Base-by-base conservation (phyloP, 2,329 filamentous ascomycete genomes). In the Trichoderma koningiopsis region DNA sequence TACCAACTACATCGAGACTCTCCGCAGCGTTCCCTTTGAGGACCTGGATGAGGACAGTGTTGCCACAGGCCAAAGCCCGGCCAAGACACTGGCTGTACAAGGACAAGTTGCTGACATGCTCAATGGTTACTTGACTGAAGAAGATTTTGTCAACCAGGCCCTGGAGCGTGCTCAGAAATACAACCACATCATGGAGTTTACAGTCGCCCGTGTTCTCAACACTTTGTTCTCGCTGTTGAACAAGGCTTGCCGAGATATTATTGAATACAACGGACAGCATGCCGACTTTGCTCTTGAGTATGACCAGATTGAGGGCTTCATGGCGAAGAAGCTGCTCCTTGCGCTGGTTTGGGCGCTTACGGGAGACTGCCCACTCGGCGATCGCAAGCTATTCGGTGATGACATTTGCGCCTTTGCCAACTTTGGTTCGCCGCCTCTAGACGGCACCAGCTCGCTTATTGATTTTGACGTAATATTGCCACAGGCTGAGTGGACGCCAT, bases 151-250 rank as follows among this genome's bases (percentile, higher is more conserved):
- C 55, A 82, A 90, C 33, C 90, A 91, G 72, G 92, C 91, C 4
- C 86, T 99, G 5, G 86, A 90, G 65, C 87, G 93, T 77, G 94
- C 95, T 4, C 86, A 88, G 75, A 86, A 87, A 72, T 96, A 93
- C 83, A 92, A 91, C 72, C 96, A 99, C 79, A 99, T 99, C 78
- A 99, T 99, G 96, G 93, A 97, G 74, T 99, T 96, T 78, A 98
- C 96, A 0, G 87, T 92, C 61, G 93, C 95, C 61, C 92, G 96
- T 68, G 95, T 93, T 5, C 86, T 99, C 43, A 96, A 91, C 72
- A 99, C 96, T 0, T 83, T 99, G 24, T 99, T 99, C 84, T 98
- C 95, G 55, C 85, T 99, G 31, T 83, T 99, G 69, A 97, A 97
- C 82, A 98, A 99, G 82, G 88, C 92, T 53, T 96, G 95, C 72